Percentiles rank a stretch among this genome's conserved stretches.
phyloP scores from a whole-genome alignment of 2,329 filamentous ascomycete species.

The Paramyrothecium sp. region DNA sequence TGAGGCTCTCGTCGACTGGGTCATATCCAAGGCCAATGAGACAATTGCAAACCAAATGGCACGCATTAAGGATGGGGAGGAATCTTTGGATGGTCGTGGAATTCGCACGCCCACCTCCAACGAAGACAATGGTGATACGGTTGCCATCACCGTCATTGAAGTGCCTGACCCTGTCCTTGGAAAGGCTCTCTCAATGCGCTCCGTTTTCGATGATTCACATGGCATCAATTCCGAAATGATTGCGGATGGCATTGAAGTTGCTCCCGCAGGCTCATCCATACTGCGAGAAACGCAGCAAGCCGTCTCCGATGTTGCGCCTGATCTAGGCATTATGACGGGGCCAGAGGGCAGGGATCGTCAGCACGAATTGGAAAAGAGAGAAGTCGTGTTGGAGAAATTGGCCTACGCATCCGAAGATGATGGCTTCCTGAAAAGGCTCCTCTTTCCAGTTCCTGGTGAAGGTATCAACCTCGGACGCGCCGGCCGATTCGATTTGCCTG shows the following conservation, averaged over 20 bases:
- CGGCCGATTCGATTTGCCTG: conserved; percentile 75
- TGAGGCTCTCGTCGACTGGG: conserved; percentile 92
- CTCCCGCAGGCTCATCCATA: conserved; percentile 74
- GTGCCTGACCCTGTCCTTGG: conserved; percentile 77
- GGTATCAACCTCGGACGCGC: conserved; percentile 78
- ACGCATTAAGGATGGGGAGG: conserved; percentile 62
- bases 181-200: conserved; percentile 85
- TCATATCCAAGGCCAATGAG: conserved; percentile 83
- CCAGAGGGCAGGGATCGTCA: conserved; percentile 70
- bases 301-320: conserved; percentile 71
- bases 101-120: conserved; percentile 63
- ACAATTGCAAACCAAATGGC: conserved; percentile 77
- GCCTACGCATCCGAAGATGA: conserved; percentile 78
- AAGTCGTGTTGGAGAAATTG: conserved; percentile 82
- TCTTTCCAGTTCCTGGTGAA: conserved; percentile 75
- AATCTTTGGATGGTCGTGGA: conserved; percentile 64
- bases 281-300: conserved; percentile 84
- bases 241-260: conserved; percentile 82
- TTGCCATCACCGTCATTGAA: conserved; percentile 85
- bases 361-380: conserved; percentile 75
- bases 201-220: conserved; percentile 86
- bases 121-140: conserved; percentile 77
- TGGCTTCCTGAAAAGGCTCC: conserved; percentile 75
- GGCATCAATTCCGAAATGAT: conserved; percentile 99
- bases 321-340: conserved; percentile 73